Base-by-base conservation (phyloP, 805 yeast genomes). In the Saccharomycopsis fermentans region DNA sequence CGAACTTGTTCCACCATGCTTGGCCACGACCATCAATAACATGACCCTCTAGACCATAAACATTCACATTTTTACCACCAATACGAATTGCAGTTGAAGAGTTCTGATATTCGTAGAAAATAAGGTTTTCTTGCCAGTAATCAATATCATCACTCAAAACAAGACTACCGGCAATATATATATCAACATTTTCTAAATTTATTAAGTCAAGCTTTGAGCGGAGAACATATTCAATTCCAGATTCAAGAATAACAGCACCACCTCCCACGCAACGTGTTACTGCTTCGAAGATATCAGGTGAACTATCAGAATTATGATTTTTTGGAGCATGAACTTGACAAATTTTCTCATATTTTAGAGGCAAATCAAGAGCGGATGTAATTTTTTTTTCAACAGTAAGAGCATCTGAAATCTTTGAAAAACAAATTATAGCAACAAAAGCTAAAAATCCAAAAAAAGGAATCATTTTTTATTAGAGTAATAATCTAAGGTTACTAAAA, bases 121-220 rank as follows among this genome's bases (percentile, higher is more conserved):
- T 37, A 6, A 58, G 39, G 19, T 55, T 58, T n/a, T 50, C 48
- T 55, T 58, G 60, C 60, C 60, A 58, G 34, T 58, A 55, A 47
- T 58, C 58, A 16, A 55, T 55, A 34, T 58, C 58, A 39, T 58
- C 58, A 17, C 37, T 50, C 14, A 58, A 27, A 17, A 58, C 19
- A 24, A 55, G 19, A 32, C 19, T 58, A 5, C 60, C 60, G 8
- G 58, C 60, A 39, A 58, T 55, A 29, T 58, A 58, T 19, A 55
- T 58, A 37, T 58, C 58, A n/a, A 58, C 52, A 32, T 58, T 58
- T 14, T 55, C 58, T 21, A 39, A 55, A n/a, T 52, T n/a, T 32
- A 58, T 55, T 21, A 58, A 37, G 36, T 58, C 53, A 27, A 58
- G 37, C n/a, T 36, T 24, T n/a, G 58, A 50, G n/a, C 43, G 50